Base-by-base conservation (phyloP, 345 rosid species). In the Hirschfeldia incana region DNA sequence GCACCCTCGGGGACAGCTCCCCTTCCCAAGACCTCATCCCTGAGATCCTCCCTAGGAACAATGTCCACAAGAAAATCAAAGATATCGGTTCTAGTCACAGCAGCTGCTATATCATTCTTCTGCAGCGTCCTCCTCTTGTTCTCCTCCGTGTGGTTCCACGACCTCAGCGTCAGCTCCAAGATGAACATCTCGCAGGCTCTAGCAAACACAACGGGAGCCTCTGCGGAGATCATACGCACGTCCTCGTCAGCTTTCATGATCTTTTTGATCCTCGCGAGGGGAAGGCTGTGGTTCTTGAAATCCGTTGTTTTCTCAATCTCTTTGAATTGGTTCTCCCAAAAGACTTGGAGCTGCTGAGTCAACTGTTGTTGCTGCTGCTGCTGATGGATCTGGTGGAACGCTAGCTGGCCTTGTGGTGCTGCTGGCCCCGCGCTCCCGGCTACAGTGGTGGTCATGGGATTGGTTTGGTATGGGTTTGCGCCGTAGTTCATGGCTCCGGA, bases 191-290 rank as follows among this genome's bases (percentile, higher is more conserved):
- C 99, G 26, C 99, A 94, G 3, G 99, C 99, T 78, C 99, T 88
- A 15, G 99, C 97, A 64, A 94, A 94, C 46, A 94, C 87, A 8
- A 94, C 94, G 0, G 99, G 99, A 4, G 99, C 99, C 82, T 94
- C 99, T 1, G 99, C 98, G 0, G 99, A 94, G 75, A 94, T 94
- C 99, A 92, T 94, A 77, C 94, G 89, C 44, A 94, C 99, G 39
- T 94, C 98, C 77, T 94, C 98, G 7, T 94, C 98, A 0, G 98
- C 98, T 81, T 94, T 94, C 99, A 94, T 94, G 90, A 94, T 94
- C 82, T 94, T 94, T 90, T 94, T 94, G 86, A 94, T 94, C 84
- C 99, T 90, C 0, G 98, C 98, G 3, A 94, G 72, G 0, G 99
- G 98, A 80, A 95, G 94, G 86, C 93, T 92, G 71, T 95, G 99